Percentiles rank a stretch among this genome's conserved stretches.
These are phyloP conservation scores for Thermomyces lanuginosus DNA, from an alignment of 2,329 filamentous ascomycete genomes.

Conservation along the genomic window DNA sequence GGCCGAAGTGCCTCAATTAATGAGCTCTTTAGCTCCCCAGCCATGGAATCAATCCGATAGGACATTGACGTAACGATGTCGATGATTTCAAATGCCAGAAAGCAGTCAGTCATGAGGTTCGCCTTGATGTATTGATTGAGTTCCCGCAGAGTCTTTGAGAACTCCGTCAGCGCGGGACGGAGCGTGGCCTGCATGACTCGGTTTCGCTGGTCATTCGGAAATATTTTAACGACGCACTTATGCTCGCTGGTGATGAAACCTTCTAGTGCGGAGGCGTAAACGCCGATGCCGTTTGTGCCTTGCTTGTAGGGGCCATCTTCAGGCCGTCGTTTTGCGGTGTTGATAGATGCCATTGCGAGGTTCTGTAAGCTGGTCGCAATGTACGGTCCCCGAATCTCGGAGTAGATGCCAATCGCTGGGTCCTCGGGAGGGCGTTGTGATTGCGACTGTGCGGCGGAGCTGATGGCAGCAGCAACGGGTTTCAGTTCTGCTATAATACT, in stretches of 20 bases:
- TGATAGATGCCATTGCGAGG: conserved; percentile 69
- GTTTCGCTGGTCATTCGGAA: conserved; percentile 70
- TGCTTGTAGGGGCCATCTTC: conserved; percentile 70
- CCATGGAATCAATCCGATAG: conserved; percentile 61
- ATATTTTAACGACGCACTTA: conserved; percentile 76
- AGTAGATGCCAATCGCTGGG: conserved; percentile 65
- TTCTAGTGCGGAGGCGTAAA: conserved; percentile 76
- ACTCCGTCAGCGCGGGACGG: conserved; percentile 59
- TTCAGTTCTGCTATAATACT: conserved; percentile 61
- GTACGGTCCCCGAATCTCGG: conserved; percentile 73
- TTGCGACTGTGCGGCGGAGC: conserved; percentile 34
- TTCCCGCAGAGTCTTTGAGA: conserved; percentile 71
- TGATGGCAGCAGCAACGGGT: conserved; percentile 64
- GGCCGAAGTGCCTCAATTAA: conserved; percentile 77
- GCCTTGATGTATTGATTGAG: conserved; percentile 77
- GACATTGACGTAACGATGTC: conserved; percentile 74
- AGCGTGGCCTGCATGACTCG: conserved; percentile 64
- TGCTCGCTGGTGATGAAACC: conserved; percentile 77
- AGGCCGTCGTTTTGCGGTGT: conserved; percentile 59
- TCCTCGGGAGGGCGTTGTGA: conserved; percentile 43
- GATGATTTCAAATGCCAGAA: conserved; percentile 84
- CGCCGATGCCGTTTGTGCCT: conserved; percentile 80
- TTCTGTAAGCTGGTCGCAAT: conserved; percentile 69
- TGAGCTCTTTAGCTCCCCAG: conserved; percentile 68
- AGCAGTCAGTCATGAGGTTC: conserved; percentile 81